phyloP scores from a whole-genome alignment of 2,329 filamentous ascomycete genomes.

The Cladobotryum protrusum region DNA sequence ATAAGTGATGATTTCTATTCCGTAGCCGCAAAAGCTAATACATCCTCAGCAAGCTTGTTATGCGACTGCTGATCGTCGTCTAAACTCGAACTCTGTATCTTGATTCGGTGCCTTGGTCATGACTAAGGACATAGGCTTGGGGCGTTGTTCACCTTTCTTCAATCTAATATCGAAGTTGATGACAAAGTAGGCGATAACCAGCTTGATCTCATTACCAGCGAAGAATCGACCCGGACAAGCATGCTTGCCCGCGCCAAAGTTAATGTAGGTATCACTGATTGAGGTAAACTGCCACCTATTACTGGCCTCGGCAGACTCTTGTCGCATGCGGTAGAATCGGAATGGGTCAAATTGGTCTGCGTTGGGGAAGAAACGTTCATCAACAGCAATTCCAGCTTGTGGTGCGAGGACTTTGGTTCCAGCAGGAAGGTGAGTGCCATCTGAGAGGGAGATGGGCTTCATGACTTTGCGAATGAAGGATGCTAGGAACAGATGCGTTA shows the following conservation, averaged over 20 bases:
- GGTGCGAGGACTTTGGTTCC: conserved; percentile 38
- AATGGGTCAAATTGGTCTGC: conserved; percentile 42
- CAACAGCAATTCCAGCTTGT: conserved; percentile 35
- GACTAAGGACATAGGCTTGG: conserved; percentile 31
- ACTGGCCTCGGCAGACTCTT: conserved; percentile 30
- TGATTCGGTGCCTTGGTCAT: conserved; percentile 38
- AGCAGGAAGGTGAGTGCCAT: conserved; percentile 37
- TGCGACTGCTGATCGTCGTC: conserved; percentile 23
- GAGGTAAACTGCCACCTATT: conserved; percentile 39
- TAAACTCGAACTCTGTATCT: conserved; percentile 35
- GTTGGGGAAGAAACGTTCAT: conserved; percentile 34
- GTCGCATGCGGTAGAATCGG: conserved; percentile 42
- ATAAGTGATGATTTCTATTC: neutral
- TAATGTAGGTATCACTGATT: conserved; percentile 36
- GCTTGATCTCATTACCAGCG: conserved; percentile 40
- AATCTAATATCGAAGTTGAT: conserved; percentile 38
- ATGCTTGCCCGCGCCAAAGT: conserved; percentile 43
- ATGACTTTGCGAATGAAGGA: conserved; percentile 41
- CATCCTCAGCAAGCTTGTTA: conserved; percentile 7
- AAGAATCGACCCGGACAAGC: conserved; percentile 46
- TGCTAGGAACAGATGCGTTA: conserved; percentile 24
- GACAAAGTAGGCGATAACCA: conserved; percentile 36
- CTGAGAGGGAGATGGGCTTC: conserved; percentile 38
- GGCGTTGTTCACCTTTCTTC: conserved; percentile 32
- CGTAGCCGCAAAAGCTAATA: neutral